phyloP scores from a whole-genome alignment of 1,284 basidiomycete species.

The Rhodofomes roseus region DNA sequence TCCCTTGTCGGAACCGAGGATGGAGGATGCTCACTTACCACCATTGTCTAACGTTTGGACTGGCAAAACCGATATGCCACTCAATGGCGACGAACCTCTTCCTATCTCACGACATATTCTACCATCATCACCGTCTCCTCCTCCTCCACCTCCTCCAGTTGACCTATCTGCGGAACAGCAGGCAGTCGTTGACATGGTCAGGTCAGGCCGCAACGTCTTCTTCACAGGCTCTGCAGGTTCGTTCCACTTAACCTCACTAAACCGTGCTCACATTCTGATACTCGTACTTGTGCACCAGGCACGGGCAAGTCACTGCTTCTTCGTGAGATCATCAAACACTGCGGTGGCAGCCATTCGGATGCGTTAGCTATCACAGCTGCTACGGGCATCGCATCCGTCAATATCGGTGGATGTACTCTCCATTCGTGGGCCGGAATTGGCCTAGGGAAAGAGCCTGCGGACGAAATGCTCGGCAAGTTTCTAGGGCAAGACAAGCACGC shows the following conservation, averaged over 20 bases:
- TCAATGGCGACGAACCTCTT: too few relatives aligned
- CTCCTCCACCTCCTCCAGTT: neutral
- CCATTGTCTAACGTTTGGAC: neutral
- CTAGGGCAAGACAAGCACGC: conserved; percentile 28
- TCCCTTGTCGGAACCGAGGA: neutral
- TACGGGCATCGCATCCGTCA: conserved; percentile 90
- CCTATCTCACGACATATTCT: neutral
- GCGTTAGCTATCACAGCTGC: conserved; percentile 60
- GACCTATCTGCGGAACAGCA: conserved; percentile 51
- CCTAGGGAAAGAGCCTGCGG: conserved; percentile 68
- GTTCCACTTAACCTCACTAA: neutral
- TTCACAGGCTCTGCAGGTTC: conserved; percentile 79
- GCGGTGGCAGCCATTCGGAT: conserved; percentile 10
- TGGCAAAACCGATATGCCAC: too few relatives aligned
- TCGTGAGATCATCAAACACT: conserved; percentile 77
- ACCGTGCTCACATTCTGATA: neutral
- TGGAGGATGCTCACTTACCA: neutral
- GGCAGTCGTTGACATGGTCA: conserved; percentile 51
- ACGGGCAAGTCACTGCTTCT: conserved; percentile 95
- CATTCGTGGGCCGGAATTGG: conserved; percentile 94
- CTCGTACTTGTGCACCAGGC: conserved; percentile 41
- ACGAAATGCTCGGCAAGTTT: conserved; percentile 67
- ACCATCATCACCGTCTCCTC: neutral
- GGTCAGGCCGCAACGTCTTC: conserved; percentile 64
- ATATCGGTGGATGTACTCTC: conserved; percentile 90